Evolutionary conservation across 305 asterid genomes (phyloP).

Genomic region (Fraxinus ornus): DNA sequence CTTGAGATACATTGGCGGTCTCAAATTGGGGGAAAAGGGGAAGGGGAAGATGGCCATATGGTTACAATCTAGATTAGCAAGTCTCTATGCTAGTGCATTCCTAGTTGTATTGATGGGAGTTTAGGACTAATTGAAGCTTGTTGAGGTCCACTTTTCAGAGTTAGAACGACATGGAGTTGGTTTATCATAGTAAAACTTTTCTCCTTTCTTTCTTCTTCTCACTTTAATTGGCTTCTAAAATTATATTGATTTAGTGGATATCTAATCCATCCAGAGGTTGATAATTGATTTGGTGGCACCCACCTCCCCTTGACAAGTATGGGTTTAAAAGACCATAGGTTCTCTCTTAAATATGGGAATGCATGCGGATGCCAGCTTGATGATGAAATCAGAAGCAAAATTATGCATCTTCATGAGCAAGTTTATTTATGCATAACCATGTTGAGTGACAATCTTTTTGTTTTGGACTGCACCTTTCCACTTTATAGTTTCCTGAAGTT

Average conservation of each 20-base stretch:
- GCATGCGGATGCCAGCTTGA: background rate
- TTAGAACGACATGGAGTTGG: background rate
- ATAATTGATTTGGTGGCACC: background rate
- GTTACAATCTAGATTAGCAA: background rate
- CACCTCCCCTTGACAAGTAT: background rate
- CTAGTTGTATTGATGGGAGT: background rate
- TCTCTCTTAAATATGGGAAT: background rate
- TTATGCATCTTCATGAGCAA: background rate
- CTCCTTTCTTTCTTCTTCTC: background rate
- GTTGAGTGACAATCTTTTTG: background rate
- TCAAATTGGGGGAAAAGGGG: background rate
- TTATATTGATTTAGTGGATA: background rate
- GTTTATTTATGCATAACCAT: background rate
- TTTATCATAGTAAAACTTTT: background rate
- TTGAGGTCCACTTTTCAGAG: background rate
- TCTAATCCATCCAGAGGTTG: background rate
- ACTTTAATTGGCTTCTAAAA: background rate
- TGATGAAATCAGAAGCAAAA: background rate
- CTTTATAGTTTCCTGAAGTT: background rate
- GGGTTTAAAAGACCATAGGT: background rate
- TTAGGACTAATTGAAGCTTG: background rate
- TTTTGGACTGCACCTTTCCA: background rate
- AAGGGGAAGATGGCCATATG: background rate
- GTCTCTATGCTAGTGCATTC: background rate
- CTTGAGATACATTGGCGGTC: background rate